Percentiles rank a stretch among this genome's conserved stretches.
Conservation (phyloP, 2,329 filamentous ascomycete genomes). For the Aureobasidium namibiae region DNA sequence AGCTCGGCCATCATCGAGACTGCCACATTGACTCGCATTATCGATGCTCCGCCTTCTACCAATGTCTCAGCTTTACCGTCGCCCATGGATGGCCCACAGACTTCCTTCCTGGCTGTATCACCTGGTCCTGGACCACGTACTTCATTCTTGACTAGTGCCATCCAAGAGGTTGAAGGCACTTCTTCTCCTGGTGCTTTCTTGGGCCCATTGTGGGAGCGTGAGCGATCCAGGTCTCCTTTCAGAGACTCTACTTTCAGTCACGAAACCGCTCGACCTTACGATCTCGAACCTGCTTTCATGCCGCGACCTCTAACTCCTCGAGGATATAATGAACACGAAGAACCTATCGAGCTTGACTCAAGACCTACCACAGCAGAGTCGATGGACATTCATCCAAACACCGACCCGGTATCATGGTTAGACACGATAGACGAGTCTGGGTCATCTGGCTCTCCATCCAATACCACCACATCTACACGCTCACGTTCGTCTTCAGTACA, state of each 20-base stretch:
- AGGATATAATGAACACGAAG: slow-evolving; percentile 31
- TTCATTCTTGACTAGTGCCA: slow-evolving; percentile 34
- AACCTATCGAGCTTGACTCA: slow-evolving; percentile 4
- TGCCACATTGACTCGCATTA: slow-evolving; percentile 45
- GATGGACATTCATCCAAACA: background rate
- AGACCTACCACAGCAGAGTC: background rate
- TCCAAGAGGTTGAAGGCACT: slow-evolving; percentile 31
- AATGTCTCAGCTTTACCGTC: background rate
- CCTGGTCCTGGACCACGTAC: slow-evolving; percentile 22
- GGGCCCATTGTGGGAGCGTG: slow-evolving; percentile 17
- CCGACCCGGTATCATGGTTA: slow-evolving; percentile 26
- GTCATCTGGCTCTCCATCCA: slow-evolving; percentile 37
- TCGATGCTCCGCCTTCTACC: slow-evolving; percentile 30
- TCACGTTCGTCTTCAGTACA: slow-evolving; percentile 70
- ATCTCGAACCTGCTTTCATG: slow-evolving; percentile 41
- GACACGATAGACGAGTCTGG: slow-evolving; percentile 70
- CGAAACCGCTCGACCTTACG: slow-evolving; percentile 6
- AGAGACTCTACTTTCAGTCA: slow-evolving; percentile 7
- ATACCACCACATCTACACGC: background rate
- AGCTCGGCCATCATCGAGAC: slow-evolving; percentile 42
- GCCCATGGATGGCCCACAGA: background rate
- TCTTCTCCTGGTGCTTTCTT: slow-evolving; percentile 13
- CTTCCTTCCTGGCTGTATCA: background rate
- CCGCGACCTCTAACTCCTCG: slow-evolving; percentile 64
- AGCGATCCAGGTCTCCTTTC: slow-evolving; percentile 15